These are phyloP conservation scores for Lentinula sp. DNA, from an alignment of 768 basidiomycete species.

Conservation along the genomic window DNA sequence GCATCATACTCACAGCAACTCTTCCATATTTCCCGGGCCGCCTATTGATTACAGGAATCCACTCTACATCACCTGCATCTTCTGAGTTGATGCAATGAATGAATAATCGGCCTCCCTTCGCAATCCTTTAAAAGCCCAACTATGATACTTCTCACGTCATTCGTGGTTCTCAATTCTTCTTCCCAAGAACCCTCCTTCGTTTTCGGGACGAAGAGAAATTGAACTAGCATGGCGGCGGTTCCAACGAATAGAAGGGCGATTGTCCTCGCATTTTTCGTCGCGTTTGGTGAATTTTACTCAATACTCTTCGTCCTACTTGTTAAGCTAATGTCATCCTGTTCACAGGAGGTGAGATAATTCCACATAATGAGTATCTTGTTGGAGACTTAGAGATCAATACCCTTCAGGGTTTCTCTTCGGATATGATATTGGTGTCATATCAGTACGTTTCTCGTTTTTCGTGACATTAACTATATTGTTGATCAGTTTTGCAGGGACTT, in stretches of 20 bases:
- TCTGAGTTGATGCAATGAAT: neutral
- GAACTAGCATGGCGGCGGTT: conserved; percentile 31
- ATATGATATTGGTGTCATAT: conserved; percentile 76
- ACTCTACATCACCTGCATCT: neutral
- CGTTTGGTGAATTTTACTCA: conserved; percentile 48
- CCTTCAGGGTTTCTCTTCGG: conserved; percentile 58
- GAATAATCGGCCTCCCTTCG: neutral
- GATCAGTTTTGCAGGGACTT: conserved; percentile 45
- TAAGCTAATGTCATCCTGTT: neutral
- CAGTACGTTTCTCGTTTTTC: conserved; percentile 29
- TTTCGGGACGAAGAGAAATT: neutral
- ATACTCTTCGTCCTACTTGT: neutral
- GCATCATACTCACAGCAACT: neutral
- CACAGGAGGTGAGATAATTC: neutral
- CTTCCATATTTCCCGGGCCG: neutral
- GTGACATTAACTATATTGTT: neutral
- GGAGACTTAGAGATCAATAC: neutral
- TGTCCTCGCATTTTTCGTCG: conserved; percentile 62
- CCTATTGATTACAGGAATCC: neutral
- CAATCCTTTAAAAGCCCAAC: conserved; percentile 1
- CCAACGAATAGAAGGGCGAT: conserved; percentile 62
- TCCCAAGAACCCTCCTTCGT: neutral
- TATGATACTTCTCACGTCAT: neutral
- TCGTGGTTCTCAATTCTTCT: neutral
- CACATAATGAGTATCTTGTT: neutral